These are phyloP conservation scores for Tylopilus plumbeoviolaceoides DNA, from an alignment of 768 basidiomycete genomes.

Conservation along the genomic window DNA sequence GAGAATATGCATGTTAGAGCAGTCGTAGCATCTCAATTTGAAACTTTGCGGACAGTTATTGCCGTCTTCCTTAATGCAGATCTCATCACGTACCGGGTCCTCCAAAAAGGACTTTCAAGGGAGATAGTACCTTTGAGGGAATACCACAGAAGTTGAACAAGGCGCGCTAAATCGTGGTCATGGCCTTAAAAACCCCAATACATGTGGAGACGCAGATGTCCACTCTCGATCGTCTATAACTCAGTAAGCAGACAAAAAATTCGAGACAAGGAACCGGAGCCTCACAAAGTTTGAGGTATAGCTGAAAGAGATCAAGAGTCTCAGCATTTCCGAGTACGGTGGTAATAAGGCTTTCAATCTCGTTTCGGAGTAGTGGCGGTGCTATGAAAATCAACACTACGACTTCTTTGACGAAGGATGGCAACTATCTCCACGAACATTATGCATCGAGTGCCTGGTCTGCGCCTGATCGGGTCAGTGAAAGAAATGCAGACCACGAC, in stretches of 20 bases:
- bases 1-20: no score
- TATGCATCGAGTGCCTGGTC: neutral
- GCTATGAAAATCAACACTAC: no score
- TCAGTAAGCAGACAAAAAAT: neutral
- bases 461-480: neutral
- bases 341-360: neutral
- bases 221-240: no score
- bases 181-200: no score
- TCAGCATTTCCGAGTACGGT: neutral
- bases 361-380: neutral
- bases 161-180: no score
- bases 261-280: neutral
- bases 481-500: neutral
- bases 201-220: no score
- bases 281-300: neutral
- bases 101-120: no score
- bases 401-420: neutral
- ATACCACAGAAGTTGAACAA: no score
- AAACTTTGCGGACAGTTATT: neutral
- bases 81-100: neutral
- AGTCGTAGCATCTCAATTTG: neutral
- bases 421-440: neutral
- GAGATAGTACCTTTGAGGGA: neutral
- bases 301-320: neutral
- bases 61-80: neutral